phyloP scores from a whole-genome alignment of 1,284 basidiomycete species.

The Singerocomus rubriflavus region DNA sequence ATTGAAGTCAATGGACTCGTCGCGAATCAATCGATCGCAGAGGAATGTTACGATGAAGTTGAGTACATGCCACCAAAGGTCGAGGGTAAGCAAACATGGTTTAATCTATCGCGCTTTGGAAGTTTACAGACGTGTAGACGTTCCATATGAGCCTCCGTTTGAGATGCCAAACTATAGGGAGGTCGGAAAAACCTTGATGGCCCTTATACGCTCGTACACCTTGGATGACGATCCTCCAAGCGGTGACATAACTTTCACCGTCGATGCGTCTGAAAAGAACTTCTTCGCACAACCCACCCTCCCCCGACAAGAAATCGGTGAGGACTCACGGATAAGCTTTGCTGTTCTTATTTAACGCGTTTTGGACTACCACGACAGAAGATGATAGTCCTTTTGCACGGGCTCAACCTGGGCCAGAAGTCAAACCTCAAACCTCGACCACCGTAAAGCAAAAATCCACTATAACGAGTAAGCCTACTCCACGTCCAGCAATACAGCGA shows the following conservation, averaged over 20 bases:
- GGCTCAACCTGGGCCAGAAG: constrained; percentile 10
- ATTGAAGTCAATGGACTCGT: constrained; percentile 38
- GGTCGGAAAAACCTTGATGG: constrained; percentile 45
- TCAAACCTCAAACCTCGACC: constrained; percentile 12
- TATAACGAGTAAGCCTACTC: neutral
- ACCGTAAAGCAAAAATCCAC: neutral
- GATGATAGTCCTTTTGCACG: constrained; percentile 31
- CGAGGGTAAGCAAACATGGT: constrained; percentile 43
- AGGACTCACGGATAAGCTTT: neutral
- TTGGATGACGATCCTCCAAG: constrained; percentile 36
- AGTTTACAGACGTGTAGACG: constrained; percentile 34
- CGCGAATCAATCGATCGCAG: constrained; percentile 38
- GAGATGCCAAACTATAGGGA: constrained; percentile 56
- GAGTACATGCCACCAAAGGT: constrained; percentile 77
- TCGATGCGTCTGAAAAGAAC: constrained; percentile 29
- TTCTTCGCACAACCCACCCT: constrained; percentile 23
- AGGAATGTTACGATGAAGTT: constrained; percentile 59
- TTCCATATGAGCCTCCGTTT: constrained; percentile 52
- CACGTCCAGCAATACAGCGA: constrained; percentile 12
- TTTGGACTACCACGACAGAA: constrained; percentile 7
- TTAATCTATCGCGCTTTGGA: neutral
- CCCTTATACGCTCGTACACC: constrained; percentile 40
- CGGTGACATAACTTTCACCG: constrained; percentile 26
- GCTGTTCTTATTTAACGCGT: neutral
- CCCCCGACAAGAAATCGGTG: constrained; percentile 37